Conservation (phyloP, 768 basidiomycete genomes). For the Trametes cinnabarina region DNA sequence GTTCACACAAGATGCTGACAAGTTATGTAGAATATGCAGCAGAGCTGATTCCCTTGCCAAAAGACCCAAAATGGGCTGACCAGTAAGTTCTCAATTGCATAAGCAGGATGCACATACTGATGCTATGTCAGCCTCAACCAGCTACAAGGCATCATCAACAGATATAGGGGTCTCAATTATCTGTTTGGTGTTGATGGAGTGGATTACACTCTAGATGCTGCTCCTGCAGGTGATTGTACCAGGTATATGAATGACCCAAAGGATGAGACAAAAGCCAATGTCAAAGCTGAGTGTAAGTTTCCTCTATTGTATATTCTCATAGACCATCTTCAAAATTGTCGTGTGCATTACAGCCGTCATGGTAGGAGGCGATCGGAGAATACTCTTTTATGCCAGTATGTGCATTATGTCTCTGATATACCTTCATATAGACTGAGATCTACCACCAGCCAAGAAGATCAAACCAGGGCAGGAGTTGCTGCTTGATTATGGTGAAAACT, state of each 20-base stretch:
- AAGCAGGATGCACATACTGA: background rate
- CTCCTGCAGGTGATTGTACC: constrained; percentile 42
- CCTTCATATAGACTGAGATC: background rate
- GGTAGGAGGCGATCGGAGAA: constrained; percentile 37
- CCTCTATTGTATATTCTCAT: no score
- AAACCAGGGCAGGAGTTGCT: constrained; percentile 35
- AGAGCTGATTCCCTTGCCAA: constrained; percentile 4
- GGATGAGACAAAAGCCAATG: constrained; percentile 7
- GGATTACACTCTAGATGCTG: constrained; percentile 37
- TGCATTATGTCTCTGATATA: background rate
- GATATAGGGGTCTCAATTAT: constrained; percentile 34
- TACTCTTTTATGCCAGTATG: constrained; percentile 39
- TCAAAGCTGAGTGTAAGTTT: constrained; percentile 29
- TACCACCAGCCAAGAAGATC: constrained; percentile 24
- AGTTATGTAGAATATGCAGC: constrained; percentile 22
- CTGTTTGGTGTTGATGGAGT: constrained; percentile 28
- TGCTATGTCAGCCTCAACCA: background rate
- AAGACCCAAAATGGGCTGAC: background rate
- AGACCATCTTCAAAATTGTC: no score
- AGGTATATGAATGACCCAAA: constrained; percentile 43
- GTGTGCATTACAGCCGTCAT: constrained; percentile 28
- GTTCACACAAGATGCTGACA: no score
- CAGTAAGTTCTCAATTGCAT: no score
- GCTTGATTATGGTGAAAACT: constrained; percentile 34
- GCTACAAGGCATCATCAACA: background rate